Percentiles rank a stretch among this genome's conserved stretches.
Evolutionary conservation across 2,329 filamentous ascomycete genomes (phyloP).

Genomic region (Stagonosporopsis rhizophila): DNA sequence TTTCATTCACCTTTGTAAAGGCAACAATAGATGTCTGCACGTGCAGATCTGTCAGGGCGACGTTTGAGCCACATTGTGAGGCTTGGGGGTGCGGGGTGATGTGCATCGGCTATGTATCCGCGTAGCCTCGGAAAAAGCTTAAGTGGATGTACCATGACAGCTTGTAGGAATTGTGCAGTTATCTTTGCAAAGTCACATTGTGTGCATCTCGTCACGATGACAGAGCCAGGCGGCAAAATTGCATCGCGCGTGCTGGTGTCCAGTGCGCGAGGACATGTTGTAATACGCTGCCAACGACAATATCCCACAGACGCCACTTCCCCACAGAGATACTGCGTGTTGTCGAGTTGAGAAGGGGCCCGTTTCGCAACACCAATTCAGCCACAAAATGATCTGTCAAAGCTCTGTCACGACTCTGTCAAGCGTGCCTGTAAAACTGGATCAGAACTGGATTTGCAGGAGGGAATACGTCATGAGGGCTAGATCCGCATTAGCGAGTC

Average conservation of each 20-base stretch:
- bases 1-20: neutral
- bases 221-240: neutral
- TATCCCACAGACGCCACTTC: too few relatives aligned
- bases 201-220: neutral
- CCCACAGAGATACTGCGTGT: neutral
- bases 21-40: neutral
- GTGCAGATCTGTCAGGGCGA: neutral
- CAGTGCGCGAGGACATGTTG: neutral
- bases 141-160: slow-evolving; percentile 3
- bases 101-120: slow-evolving; percentile 8
- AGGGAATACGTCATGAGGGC: slow-evolving; percentile 10
- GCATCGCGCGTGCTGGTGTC: too few relatives aligned
- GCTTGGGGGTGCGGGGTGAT: slow-evolving; percentile 9
- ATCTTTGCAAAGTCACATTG: neutral
- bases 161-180: neutral
- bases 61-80: neutral
- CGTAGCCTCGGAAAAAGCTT: slow-evolving; percentile 15
- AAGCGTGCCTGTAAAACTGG: slow-evolving; percentile 15
- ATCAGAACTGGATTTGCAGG: slow-evolving; percentile 6
- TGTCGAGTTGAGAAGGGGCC: neutral
- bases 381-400: slow-evolving; percentile 3
- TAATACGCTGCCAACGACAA: neutral
- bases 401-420: neutral
- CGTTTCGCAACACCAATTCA: slow-evolving; percentile 1
- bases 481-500: slow-evolving; percentile 10